Conservation (phyloP, 2,329 filamentous ascomycete species). For the Drechslerella coelobrocha region DNA sequence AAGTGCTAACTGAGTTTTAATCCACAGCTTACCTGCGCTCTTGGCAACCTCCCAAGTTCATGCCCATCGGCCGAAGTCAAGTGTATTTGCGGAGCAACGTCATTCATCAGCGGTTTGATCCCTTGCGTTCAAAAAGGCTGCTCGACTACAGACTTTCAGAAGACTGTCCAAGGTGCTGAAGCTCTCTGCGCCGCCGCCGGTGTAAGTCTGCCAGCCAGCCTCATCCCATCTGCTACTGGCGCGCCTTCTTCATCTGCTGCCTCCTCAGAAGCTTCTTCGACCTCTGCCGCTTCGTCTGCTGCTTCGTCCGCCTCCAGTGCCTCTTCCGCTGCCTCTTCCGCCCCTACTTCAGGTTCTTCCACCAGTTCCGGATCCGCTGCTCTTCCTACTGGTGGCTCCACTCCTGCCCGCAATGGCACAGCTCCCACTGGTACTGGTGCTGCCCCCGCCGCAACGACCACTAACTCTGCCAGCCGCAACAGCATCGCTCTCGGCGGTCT, state of each 20-base stretch:
- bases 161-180: conserved; percentile 27
- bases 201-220: conserved; percentile 50
- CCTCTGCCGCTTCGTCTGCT: background rate
- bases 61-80: conserved; percentile 59
- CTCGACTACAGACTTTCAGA: conserved; percentile 59
- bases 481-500: conserved; percentile 42
- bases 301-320: conserved; percentile 3
- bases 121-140: conserved; percentile 64
- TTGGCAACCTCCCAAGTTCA: conserved; percentile 58
- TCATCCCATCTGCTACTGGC: conserved; percentile 12
- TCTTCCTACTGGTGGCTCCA: conserved; percentile 5
- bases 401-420: conserved; percentile 11
- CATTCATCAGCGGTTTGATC: conserved; percentile 62
- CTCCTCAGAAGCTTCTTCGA: conserved; percentile 6
- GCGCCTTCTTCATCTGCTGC: conserved; percentile 51
- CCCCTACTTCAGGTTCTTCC: conserved; percentile 28
- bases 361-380: background rate
- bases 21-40: conserved; percentile 58
- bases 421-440: background rate
- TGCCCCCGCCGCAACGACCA: conserved; percentile 22
- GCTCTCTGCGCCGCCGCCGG: conserved; percentile 50
- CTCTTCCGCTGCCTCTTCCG: conserved; percentile 34
- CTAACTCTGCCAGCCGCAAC: conserved; percentile 34
- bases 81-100: conserved; percentile 62
- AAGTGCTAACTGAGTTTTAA: background rate